Evolutionary conservation across 1,139 yeast species (phyloP).

Genomic region (Tardiomyces digboiensis): DNA sequence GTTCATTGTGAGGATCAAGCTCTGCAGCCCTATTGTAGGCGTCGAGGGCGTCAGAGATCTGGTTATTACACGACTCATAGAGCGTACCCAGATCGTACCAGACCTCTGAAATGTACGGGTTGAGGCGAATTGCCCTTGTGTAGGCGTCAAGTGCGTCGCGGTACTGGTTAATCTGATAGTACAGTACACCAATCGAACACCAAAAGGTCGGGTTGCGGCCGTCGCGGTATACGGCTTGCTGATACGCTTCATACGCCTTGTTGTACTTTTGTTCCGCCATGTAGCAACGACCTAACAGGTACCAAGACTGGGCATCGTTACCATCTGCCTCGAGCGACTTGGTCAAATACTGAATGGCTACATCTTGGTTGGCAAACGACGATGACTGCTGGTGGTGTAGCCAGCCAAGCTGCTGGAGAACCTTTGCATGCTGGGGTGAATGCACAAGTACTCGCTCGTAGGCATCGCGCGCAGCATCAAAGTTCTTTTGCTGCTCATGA

Average conservation of each 20-base stretch:
- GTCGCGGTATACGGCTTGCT: constrained; percentile 96
- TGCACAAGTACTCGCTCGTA: constrained; percentile 86
- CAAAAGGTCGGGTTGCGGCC: constrained; percentile 96
- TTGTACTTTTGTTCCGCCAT: constrained; percentile 94
- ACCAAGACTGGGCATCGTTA: constrained; percentile 95
- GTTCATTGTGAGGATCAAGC: constrained; percentile 89
- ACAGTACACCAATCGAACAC: constrained; percentile 97
- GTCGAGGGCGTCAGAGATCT: constrained; percentile 87
- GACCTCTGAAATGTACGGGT: constrained; percentile 93
- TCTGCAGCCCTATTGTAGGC: constrained; percentile 96
- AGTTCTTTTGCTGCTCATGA: constrained; percentile 88
- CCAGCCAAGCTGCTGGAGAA: constrained; percentile 92
- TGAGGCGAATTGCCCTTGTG: constrained; percentile 89
- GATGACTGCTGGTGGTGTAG: constrained; percentile 79
- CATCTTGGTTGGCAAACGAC: constrained; percentile 65
- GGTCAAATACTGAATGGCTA: constrained; percentile 71
- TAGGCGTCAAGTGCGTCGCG: constrained; percentile 97
- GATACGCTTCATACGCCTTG: constrained; percentile 96
- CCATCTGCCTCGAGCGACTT: constrained; percentile 86
- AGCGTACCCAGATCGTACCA: constrained; percentile 98
- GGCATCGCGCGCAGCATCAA: constrained; percentile 87
- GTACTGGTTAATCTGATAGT: constrained; percentile 92
- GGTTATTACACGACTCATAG: constrained; percentile 95
- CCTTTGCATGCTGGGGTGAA: constrained; percentile 92
- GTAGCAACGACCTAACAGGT: constrained; percentile 90